phyloP scores from a whole-genome alignment of 225 moss, liverwort and hornwort genomes.

The Polytrichum formosum region DNA sequence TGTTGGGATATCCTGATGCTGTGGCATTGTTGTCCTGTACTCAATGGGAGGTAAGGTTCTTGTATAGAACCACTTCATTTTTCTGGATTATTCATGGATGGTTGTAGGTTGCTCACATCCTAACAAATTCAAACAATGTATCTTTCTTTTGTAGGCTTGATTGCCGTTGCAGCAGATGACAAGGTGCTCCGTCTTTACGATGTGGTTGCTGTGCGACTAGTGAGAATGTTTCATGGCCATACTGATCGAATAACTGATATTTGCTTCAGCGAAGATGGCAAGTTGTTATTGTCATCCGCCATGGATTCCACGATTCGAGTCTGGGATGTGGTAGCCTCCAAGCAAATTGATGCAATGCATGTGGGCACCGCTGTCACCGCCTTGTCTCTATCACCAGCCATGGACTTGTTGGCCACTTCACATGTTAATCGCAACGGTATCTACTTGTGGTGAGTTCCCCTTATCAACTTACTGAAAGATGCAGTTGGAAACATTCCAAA shows the following conservation, averaged over 20 bases:
- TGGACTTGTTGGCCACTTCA: conserved; percentile 94
- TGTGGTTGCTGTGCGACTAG: conserved; percentile 71
- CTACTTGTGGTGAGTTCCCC: conserved; percentile 64
- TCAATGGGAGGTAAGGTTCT: too few relatives aligned
- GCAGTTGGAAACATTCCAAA: too few relatives aligned
- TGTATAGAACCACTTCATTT: too few relatives aligned
- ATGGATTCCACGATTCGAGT: conserved; percentile 92
- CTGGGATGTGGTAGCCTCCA: conserved; percentile 89
- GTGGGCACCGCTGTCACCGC: conserved; percentile 81
- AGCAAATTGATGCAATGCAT: conserved; percentile 82
- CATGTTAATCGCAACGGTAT: conserved; percentile 95
- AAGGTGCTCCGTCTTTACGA: conserved; percentile 82
- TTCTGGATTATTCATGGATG: too few relatives aligned
- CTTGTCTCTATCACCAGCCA: conserved; percentile 82
- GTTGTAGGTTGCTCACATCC: not conserved
- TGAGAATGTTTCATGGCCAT: conserved; percentile 84
- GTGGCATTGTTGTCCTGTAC: too few relatives aligned
- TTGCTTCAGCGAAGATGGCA: conserved; percentile 96
- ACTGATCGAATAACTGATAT: conserved; percentile 87
- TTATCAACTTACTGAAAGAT: not conserved
- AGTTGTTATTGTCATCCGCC: conserved; percentile 76
- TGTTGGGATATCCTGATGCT: too few relatives aligned
- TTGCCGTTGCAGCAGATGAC: conserved; percentile 84
- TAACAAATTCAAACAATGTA: not conserved
- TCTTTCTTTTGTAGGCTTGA: conserved; percentile 39